Percentiles rank a stretch among this genome's conserved stretches.
Evolutionary conservation across 305 asterid species (phyloP).

Genomic region (Fraxinus floribunda): DNA sequence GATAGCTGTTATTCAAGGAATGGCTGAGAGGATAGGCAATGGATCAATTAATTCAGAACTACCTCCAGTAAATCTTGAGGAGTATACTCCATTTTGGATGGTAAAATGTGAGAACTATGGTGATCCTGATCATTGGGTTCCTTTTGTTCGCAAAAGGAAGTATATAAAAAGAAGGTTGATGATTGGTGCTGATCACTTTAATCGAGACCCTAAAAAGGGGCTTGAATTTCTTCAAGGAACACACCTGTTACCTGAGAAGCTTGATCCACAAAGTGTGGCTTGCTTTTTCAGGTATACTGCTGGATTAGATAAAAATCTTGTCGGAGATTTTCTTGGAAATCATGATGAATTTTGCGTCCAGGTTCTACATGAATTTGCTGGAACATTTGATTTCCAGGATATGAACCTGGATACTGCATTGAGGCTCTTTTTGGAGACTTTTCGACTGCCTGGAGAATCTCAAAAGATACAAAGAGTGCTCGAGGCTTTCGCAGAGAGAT

Average conservation of each 20-base stretch:
- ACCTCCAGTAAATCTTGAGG: constrained; percentile 62
- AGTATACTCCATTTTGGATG: constrained; percentile 94
- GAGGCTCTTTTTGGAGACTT: constrained; percentile 91
- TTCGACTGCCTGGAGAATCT: constrained; percentile 96
- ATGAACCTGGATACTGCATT: constrained; percentile 94
- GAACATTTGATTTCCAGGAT: constrained; percentile 93
- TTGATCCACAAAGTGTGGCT: constrained; percentile 98
- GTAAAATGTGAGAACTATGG: constrained; percentile 84
- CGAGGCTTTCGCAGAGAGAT: constrained; percentile 96
- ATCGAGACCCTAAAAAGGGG: constrained; percentile 97
- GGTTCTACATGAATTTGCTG: constrained; percentile 91
- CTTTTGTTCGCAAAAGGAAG: constrained; percentile 83
- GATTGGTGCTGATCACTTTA: constrained; percentile 99
- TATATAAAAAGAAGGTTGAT: constrained; percentile 90
- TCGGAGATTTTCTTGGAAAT: constrained; percentile 95
- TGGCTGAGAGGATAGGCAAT: constrained; percentile 98
- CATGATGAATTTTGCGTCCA: constrained; percentile 92
- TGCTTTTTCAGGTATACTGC: constrained; percentile 98
- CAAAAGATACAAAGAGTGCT: constrained; percentile 98
- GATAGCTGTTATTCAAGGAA: constrained; percentile 97
- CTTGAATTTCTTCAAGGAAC: constrained; percentile 97
- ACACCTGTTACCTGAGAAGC: constrained; percentile 93
- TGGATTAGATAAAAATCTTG: constrained; percentile 94
- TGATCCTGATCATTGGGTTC: constrained; percentile 91
- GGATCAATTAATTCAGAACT: constrained; percentile 68